phyloP scores from a whole-genome alignment of 2,329 filamentous ascomycete genomes.

The Diaporthe vexans region DNA sequence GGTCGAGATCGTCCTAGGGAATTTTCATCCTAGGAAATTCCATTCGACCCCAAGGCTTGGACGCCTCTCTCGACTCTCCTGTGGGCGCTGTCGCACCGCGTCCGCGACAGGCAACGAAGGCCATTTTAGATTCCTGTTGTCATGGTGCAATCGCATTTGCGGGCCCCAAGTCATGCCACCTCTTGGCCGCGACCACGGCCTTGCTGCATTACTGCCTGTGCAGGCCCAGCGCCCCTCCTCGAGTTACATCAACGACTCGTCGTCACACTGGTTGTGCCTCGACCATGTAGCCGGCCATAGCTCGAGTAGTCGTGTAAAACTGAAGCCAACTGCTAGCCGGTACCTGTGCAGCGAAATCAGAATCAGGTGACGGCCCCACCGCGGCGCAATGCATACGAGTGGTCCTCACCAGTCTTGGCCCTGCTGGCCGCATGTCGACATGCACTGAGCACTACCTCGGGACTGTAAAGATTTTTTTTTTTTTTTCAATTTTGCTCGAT shows the following conservation, averaged over 20 bases:
- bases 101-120: no score
- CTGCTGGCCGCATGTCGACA: neutral
- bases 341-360: neutral
- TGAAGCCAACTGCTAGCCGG: neutral
- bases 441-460: neutral
- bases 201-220: slow-evolving; percentile 12
- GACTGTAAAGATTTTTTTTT: slow-evolving; percentile 6
- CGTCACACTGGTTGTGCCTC: neutral
- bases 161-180: slow-evolving; percentile 24
- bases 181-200: slow-evolving; percentile 4
- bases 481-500: slow-evolving; percentile 39
- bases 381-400: no score
- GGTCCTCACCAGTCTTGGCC: neutral
- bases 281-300: neutral
- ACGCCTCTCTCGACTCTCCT: neutral
- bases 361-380: neutral
- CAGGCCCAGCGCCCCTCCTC: neutral
- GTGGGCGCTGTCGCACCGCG: no score
- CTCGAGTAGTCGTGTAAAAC: neutral
- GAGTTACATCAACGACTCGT: slow-evolving; percentile 1
- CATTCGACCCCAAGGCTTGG: neutral
- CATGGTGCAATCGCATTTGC: slow-evolving; percentile 28
- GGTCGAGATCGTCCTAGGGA: neutral
- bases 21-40: neutral
- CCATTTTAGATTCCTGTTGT: neutral